Evolutionary conservation across 192 early-diverging fungal genomes (phyloP), one percentile per base, ranked within the genome.

Genomic region (Mortierella claussenii): DNA sequence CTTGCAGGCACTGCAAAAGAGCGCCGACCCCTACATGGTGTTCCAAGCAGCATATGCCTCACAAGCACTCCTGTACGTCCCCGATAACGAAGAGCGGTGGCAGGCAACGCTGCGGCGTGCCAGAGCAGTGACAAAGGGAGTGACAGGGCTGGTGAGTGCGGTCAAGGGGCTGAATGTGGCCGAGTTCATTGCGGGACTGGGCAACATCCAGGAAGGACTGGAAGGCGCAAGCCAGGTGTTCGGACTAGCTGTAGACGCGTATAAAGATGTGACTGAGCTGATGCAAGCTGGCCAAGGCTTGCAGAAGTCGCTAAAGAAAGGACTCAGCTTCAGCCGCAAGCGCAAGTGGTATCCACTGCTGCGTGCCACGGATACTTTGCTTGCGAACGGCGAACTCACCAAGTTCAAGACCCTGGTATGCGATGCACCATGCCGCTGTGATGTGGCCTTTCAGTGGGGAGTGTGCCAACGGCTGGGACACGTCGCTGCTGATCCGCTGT

Each of bases 31-130:
- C 13, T 43, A 63, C 17, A 6, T 63, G 17, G 37, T 45, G 50
- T 63, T 44, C 23, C 50, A 43, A 5, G 61, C 50, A 18, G 50
- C 61, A 5, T 63, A 53, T 23, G 61, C 61, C 7, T 63, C 53
- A 9, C 61, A 63, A 20, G 61, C 61, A 12, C 27, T 63, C n/a
- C 36, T 32, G 9, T 45, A 32, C 34, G 61, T 63, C 15, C 61
- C 61, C 20, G 37, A 63, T 46, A n/a, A 63, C 27, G 61, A 63
- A 30, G 3, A 5, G 15, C 50, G 36, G 0, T 63, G 49, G 61
- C 61, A 63, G 31, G 48, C 61, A 1, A 20, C 36, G 18, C 2
- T 30, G 10, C 36, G 61, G 24, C 48, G 49, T 0, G 20, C 36
- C 12, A 20, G 27, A n/a, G 32, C 8, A 1, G 28, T 63, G 0